These are phyloP conservation scores for Aphanocladium album DNA, from an alignment of 2,329 filamentous ascomycete genomes.

Conservation along the genomic window DNA sequence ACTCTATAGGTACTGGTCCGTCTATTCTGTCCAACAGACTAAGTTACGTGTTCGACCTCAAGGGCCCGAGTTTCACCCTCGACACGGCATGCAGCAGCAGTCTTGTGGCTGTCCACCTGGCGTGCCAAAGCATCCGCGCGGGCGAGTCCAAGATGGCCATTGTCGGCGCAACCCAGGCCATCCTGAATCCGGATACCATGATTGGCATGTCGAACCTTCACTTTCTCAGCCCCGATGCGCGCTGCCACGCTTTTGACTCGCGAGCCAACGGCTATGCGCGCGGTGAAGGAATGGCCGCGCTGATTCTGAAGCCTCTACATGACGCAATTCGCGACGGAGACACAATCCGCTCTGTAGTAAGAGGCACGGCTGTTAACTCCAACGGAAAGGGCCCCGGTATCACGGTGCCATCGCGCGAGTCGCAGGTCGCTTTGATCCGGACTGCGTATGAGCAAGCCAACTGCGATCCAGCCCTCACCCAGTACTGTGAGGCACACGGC, in stretches of 20 bases:
- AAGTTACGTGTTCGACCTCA: too few species aligned
- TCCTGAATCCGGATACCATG: too few species aligned
- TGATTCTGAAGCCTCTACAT: slow-evolving; percentile 35
- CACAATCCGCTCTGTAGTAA: slow-evolving; percentile 28
- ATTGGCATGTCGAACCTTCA: too few species aligned
- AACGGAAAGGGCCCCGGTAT: slow-evolving; percentile 40
- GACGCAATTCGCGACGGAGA: slow-evolving; percentile 29
- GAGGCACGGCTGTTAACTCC: slow-evolving; percentile 28
- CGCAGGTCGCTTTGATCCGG: background rate
- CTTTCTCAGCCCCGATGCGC: background rate
- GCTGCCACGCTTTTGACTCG: slow-evolving; percentile 28
- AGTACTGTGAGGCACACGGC: slow-evolving; percentile 35
- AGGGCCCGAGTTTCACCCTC: too few species aligned
- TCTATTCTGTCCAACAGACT: too few species aligned
- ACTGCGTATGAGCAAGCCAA: slow-evolving; percentile 13
- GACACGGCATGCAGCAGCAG: too few species aligned
- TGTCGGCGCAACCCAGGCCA: too few species aligned
- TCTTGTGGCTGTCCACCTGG: too few species aligned
- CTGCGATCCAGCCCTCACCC: slow-evolving; percentile 18
- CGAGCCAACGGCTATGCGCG: slow-evolving; percentile 42
- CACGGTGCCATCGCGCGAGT: slow-evolving; percentile 30
- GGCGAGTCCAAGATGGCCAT: too few species aligned
- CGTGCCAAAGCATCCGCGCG: too few species aligned
- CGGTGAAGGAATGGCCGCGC: slow-evolving; percentile 39
- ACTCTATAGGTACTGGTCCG: too few species aligned